These are phyloP conservation scores for Morella rubra DNA, from an alignment of 306 rosid species.

Conservation along the genomic window DNA sequence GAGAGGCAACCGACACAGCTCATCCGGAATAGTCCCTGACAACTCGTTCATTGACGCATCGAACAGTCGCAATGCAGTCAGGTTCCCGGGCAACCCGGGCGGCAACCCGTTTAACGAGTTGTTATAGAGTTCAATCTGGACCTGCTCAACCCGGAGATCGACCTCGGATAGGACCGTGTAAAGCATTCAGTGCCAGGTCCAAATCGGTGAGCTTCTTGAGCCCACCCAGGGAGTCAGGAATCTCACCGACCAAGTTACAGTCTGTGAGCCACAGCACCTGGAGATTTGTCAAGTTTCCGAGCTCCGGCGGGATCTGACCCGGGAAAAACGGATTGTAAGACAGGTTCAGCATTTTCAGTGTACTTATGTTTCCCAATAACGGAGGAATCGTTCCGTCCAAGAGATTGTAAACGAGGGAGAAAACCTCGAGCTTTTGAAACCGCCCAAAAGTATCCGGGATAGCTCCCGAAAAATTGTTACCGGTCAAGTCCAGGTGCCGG, in stretches of 20 bases:
- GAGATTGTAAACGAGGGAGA: slow-evolving; percentile 67
- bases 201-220: slow-evolving; percentile 50
- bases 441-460: slow-evolving; percentile 53
- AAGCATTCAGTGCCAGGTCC: slow-evolving; percentile 62
- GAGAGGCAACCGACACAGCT: slow-evolving; percentile 53
- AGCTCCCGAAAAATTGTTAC: slow-evolving; percentile 76
- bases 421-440: slow-evolving; percentile 60
- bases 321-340: slow-evolving; percentile 74
- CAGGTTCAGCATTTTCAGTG: slow-evolving; percentile 69
- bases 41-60: slow-evolving; percentile 78
- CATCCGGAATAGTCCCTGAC: slow-evolving; percentile 63
- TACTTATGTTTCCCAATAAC: slow-evolving; percentile 51
- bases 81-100: slow-evolving; percentile 56
- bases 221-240: slow-evolving; percentile 63
- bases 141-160: slow-evolving; percentile 40
- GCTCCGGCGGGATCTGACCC: slow-evolving; percentile 59
- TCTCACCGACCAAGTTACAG: slow-evolving; percentile 63
- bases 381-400: slow-evolving; percentile 55
- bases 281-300: slow-evolving; percentile 66
- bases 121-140: slow-evolving; percentile 78
- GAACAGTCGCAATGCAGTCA: slow-evolving; percentile 55
- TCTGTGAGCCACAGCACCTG: slow-evolving; percentile 64
- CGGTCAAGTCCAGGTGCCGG: slow-evolving; percentile 63
- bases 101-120: slow-evolving; percentile 74
- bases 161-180: slow-evolving; percentile 61